phyloP scores from a whole-genome alignment of 306 rosid genomes.

The Glycine tomentella region DNA sequence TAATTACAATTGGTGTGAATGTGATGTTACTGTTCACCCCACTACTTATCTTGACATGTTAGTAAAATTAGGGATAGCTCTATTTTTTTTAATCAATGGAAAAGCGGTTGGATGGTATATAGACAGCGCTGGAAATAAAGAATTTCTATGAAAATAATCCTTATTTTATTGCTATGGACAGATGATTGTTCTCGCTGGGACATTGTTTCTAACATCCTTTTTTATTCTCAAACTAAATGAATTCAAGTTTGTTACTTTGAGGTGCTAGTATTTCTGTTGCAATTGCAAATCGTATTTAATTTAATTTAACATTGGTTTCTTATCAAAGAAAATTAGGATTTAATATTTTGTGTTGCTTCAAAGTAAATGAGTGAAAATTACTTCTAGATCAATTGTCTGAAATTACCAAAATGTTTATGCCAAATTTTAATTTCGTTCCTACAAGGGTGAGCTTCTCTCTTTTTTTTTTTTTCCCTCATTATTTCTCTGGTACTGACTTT shows the following conservation, averaged over 20 bases:
- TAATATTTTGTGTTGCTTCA: neutral
- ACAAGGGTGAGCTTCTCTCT: neutral
- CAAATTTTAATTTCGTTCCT: conserved; percentile 16
- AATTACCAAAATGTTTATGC: neutral
- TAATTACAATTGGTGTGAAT: neutral
- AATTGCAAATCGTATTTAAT: conserved; percentile 5
- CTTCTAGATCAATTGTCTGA: neutral
- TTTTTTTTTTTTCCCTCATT: neutral
- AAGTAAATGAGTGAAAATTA: neutral
- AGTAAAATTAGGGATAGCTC: neutral
- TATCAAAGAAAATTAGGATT: conserved; percentile 3
- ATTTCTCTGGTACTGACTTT: conserved; percentile 26
- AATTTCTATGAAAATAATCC: neutral
- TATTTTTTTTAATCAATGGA: neutral
- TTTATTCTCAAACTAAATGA: conserved; percentile 1
- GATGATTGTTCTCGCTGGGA: neutral
- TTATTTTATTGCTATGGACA: neutral
- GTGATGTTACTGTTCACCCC: neutral
- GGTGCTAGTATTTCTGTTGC: neutral
- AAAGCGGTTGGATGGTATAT: neutral
- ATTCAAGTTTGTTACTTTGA: neutral
- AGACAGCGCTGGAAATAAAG: neutral
- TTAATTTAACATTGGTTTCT: neutral
- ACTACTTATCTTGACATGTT: neutral
- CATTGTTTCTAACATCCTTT: neutral